Evolutionary conservation across 441 rosid species (phyloP).

Genomic region (Melastoma candidum): DNA sequence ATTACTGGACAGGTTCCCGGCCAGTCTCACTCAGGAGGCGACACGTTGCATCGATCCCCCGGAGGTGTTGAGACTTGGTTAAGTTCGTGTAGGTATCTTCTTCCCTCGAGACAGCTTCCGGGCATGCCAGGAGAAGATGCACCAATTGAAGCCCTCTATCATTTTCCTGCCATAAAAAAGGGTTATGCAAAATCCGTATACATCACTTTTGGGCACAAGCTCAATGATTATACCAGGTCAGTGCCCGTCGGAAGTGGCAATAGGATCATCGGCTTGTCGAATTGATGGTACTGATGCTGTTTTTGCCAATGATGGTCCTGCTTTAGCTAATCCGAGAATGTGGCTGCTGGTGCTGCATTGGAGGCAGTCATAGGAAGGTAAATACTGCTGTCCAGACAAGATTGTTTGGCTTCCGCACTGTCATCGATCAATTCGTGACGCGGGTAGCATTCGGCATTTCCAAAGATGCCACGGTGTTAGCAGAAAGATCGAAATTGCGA

Average conservation of each 20-base stretch:
- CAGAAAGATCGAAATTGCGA: not conserved
- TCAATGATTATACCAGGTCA: no score
- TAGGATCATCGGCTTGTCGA: no score
- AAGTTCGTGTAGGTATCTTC: conserved; percentile 43
- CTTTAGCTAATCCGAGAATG: no score
- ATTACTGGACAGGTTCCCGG: conserved; percentile 29
- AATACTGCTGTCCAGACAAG: conserved; percentile 6
- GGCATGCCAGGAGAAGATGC: conserved; percentile 52
- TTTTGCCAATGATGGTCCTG: conserved; percentile 14
- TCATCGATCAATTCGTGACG: conserved; percentile 20
- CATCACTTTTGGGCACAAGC: no score
- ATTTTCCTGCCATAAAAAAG: conserved; percentile 28
- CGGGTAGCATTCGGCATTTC: conserved; percentile 25
- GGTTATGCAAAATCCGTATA: no score
- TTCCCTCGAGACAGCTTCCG: conserved; percentile 50
- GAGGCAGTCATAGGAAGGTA: no score
- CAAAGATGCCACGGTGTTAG: conserved; percentile 14
- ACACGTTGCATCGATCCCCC: conserved; percentile 57
- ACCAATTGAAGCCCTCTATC: conserved; percentile 57
- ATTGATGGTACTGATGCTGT: conserved; percentile 18
- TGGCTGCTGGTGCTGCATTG: no score
- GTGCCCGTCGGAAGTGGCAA: no score
- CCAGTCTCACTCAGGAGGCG: conserved; percentile 45
- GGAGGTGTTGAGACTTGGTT: conserved; percentile 39
- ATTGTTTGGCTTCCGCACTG: conserved; percentile 10